A percentile compares a stretch with the other conserved stretches of the same genome.
phyloP scores from a whole-genome alignment of 202 grass and related monocot species.

The Setaria viridis region DNA sequence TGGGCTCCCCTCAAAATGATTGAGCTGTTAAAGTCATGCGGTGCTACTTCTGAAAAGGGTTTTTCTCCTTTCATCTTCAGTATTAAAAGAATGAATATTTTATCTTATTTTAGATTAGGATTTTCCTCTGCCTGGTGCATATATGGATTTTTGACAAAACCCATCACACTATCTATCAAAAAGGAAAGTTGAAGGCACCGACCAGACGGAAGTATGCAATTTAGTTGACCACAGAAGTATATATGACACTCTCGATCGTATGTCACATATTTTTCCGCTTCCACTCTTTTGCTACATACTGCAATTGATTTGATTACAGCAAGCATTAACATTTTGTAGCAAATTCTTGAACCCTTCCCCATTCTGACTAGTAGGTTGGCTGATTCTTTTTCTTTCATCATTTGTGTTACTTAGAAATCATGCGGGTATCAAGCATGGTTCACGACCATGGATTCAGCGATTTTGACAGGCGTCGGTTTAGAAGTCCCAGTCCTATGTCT shows the following conservation, averaged over 20 bases:
- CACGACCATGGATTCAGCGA: slow-evolving; percentile 81
- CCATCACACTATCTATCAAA: not conserved
- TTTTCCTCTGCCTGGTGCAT: not conserved
- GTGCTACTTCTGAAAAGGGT: not conserved
- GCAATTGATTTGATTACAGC: not conserved
- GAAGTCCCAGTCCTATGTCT: slow-evolving; percentile 90
- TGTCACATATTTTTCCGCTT: not conserved
- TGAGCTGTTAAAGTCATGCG: not conserved
- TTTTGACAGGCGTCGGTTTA: slow-evolving; percentile 61
- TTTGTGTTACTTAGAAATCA: slow-evolving; percentile 61
- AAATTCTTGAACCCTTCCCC: not conserved
- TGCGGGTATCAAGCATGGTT: slow-evolving; percentile 70
- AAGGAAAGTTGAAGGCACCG: not conserved
- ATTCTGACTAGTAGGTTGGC: not conserved
- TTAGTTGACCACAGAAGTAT: slow-evolving; percentile 7
- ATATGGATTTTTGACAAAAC: not conserved
- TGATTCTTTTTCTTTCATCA: slow-evolving; percentile 6
- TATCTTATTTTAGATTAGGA: not conserved
- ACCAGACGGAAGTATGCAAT: not conserved
- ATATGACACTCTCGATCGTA: not conserved
- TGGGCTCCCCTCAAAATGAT: not conserved
- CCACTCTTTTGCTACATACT: not conserved
- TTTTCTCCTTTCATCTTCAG: not conserved
- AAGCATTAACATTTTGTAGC: not conserved
- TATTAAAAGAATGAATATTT: not conserved